phyloP scores from a whole-genome alignment of 129 eudicot genomes.

The Saussurea involucrata region DNA sequence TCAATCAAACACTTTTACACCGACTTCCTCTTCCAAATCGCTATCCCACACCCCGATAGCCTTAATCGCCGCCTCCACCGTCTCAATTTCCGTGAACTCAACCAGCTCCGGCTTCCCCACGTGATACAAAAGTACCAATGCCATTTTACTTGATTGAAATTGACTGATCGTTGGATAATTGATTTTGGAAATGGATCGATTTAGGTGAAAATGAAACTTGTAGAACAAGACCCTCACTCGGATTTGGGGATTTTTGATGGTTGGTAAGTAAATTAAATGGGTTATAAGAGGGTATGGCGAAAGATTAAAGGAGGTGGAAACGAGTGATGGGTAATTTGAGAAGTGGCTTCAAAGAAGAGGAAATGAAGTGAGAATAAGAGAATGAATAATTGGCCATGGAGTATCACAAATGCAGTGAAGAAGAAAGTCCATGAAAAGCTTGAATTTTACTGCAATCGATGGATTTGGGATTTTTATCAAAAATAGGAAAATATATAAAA shows the following conservation, averaged over 20 bases:
- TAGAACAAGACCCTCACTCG: neutral
- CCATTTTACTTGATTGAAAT: slow-evolving; percentile 88
- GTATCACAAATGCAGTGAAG: neutral
- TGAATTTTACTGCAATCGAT: neutral
- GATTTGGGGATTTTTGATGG: neutral
- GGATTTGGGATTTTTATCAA: no score
- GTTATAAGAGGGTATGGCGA: no score
- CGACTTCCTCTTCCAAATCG: slow-evolving; percentile 71
- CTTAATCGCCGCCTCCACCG: slow-evolving; percentile 79
- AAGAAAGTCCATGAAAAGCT: slow-evolving; percentile 43
- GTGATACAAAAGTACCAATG: no score
- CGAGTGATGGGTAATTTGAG: no score
- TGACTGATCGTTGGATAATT: no score
- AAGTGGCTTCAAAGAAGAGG: slow-evolving; percentile 21
- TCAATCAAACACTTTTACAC: no score
- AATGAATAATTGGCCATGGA: slow-evolving; percentile 38
- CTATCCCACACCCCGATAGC: slow-evolving; percentile 82
- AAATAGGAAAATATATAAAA: no score
- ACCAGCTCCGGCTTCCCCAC: slow-evolving; percentile 91
- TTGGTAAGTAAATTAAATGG: no score
- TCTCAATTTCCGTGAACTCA: slow-evolving; percentile 73
- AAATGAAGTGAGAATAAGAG: slow-evolving; percentile 25
- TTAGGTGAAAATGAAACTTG: neutral
- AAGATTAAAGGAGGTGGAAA: no score
- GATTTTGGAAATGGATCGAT: neutral